These are phyloP conservation scores for Nakazawaea populi DNA, from an alignment of 805 yeast species.

Conservation along the genomic window DNA sequence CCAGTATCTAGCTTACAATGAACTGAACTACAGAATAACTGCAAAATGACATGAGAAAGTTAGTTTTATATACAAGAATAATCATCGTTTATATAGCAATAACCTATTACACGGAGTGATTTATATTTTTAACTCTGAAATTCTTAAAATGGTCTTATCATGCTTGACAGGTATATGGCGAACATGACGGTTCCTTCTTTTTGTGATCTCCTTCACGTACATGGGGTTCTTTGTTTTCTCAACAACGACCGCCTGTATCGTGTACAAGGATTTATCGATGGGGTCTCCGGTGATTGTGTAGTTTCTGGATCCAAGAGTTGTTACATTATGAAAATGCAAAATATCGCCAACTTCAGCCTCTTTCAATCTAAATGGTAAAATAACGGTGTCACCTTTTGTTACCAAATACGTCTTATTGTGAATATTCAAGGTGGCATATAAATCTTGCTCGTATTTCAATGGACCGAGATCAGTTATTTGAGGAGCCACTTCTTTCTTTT, in stretches of 20 bases:
- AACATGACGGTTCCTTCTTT: constrained; percentile 74
- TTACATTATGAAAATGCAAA: constrained; percentile 67
- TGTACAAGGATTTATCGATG: constrained; percentile 46
- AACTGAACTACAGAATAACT: no score
- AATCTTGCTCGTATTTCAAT: constrained; percentile 56
- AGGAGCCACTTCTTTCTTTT: constrained; percentile 1
- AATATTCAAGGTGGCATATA: constrained; percentile 79
- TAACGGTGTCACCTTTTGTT: constrained; percentile 83
- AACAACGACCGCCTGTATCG: constrained; percentile 71
- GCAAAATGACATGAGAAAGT: no score
- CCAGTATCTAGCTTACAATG: not conserved
- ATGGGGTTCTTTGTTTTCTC: constrained; percentile 82
- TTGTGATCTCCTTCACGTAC: constrained; percentile 66
- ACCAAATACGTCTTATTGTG: constrained; percentile 84
- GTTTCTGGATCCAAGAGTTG: constrained; percentile 80
- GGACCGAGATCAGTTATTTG: constrained; percentile 45
- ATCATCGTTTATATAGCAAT: no score
- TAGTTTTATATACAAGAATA: no score
- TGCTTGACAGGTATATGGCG: constrained; percentile 64
- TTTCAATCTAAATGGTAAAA: constrained; percentile 72
- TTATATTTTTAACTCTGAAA: constrained; percentile 60
- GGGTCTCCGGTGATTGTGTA: constrained; percentile 58
- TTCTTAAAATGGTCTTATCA: constrained; percentile 69
- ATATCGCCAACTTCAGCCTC: constrained; percentile 79
- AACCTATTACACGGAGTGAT: no score